These are phyloP conservation scores for Tympanopsis confertula DNA, from an alignment of 2,329 filamentous ascomycete species.

Conservation along the genomic window DNA sequence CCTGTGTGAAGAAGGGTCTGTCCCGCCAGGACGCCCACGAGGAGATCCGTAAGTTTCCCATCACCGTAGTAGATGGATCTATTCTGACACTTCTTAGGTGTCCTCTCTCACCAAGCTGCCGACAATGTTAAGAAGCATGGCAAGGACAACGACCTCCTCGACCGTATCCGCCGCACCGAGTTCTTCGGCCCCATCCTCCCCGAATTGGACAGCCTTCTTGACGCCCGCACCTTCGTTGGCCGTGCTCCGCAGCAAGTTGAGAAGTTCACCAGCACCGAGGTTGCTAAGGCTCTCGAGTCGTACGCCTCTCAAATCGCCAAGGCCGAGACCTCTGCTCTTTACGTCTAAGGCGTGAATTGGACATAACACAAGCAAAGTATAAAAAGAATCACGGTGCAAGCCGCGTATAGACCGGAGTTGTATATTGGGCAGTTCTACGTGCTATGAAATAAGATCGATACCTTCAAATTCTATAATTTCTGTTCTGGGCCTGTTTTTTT, in stretches of 20 bases:
- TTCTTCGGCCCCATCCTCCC: constrained; percentile 45
- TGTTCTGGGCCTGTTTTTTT: too few relatives aligned
- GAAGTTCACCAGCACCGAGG: constrained; percentile 33
- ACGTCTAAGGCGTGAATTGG: too few relatives aligned
- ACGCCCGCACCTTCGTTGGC: constrained; percentile 39
- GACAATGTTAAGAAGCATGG: constrained; percentile 53
- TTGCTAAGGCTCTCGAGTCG: constrained; percentile 28
- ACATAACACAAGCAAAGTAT: too few relatives aligned
- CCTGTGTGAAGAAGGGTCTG: constrained; percentile 45
- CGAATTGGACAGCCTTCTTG: constrained; percentile 37
- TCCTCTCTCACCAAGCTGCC: constrained; percentile 50
- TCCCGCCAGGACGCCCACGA: constrained; percentile 57
- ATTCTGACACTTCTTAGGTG: constrained; percentile 9
- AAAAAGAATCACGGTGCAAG: too few relatives aligned
- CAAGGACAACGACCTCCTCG: constrained; percentile 51
- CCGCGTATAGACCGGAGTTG: too few relatives aligned
- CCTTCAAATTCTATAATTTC: too few relatives aligned
- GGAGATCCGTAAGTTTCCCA: constrained; percentile 35
- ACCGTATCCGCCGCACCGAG: constrained; percentile 41
- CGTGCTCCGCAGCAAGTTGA: constrained; percentile 36
- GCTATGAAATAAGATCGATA: too few relatives aligned
- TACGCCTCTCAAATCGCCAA: constrained; percentile 12
- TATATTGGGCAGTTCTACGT: too few relatives aligned
- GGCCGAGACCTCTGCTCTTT: background rate
- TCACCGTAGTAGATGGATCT: background rate